Conservation (phyloP, 768 basidiomycete genomes). For the Paxillus rubicundulus region DNA sequence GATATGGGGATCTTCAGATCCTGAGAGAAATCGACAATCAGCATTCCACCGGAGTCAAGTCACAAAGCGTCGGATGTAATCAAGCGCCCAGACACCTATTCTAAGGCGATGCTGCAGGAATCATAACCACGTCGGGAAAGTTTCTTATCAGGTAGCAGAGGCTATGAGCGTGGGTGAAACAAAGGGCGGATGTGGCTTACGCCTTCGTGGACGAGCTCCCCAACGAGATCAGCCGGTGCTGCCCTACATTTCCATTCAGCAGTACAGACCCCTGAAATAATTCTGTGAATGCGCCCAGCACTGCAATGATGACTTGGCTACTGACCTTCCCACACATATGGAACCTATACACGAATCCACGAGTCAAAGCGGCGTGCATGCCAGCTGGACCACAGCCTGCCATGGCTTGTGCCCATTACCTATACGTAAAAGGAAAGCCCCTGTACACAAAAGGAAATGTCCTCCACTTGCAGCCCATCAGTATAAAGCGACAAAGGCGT, state of each 20-base stretch:
- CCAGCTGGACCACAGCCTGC: slow-evolving; percentile 14
- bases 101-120: slow-evolving; percentile 1
- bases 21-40: background rate
- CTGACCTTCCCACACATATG: slow-evolving; percentile 1
- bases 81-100: slow-evolving; percentile 11
- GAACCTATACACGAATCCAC: background rate
- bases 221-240: background rate
- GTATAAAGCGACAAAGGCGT: slow-evolving; percentile 23
- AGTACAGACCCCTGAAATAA: background rate
- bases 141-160: background rate
- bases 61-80: background rate
- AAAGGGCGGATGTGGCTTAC: background rate
- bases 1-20: background rate
- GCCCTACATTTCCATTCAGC: background rate
- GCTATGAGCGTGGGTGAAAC: background rate
- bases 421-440: slow-evolving; percentile 23
- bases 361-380: slow-evolving; percentile 27
- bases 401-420: slow-evolving; percentile 10
- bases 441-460: slow-evolving; percentile 17
- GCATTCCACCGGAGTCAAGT: background rate
- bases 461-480: background rate
- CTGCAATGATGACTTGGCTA: background rate
- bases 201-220: background rate
- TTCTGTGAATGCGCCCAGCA: background rate
- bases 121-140: background rate